Conservation (phyloP, 1,139 yeast genomes). For the Pichia sp. region DNA sequence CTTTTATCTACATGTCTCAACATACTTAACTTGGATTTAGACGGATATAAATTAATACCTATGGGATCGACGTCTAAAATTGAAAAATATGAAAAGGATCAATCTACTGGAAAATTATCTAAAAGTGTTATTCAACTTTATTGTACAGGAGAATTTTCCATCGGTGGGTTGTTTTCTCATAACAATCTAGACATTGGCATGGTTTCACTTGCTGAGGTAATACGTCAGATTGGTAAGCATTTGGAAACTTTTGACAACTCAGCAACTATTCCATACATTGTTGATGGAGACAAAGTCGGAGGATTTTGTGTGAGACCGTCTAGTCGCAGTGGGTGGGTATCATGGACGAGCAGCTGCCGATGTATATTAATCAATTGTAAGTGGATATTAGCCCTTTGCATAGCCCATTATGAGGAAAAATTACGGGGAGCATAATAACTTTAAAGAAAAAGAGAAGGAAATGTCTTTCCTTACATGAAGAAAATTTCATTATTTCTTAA, state of each 20-base stretch:
- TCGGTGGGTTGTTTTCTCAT: slow-evolving; percentile 64
- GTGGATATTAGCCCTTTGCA: slow-evolving; percentile 33
- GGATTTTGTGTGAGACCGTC: slow-evolving; percentile 70
- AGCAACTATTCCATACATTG: slow-evolving; percentile 68
- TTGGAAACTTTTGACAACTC: slow-evolving; percentile 45
- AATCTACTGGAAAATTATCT: slow-evolving; percentile 30
- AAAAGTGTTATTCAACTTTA: slow-evolving; percentile 41
- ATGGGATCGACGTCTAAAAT: slow-evolving; percentile 82
- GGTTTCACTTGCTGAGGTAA: slow-evolving; percentile 64
- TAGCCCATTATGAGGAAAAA: slow-evolving; percentile 19
- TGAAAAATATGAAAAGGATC: slow-evolving; percentile 44
- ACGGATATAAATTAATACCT: slow-evolving; percentile 64
- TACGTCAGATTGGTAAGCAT: slow-evolving; percentile 49
- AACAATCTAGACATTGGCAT: slow-evolving; percentile 69
- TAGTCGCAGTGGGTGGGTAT: slow-evolving; percentile 55
- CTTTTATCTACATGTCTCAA: slow-evolving; percentile 60
- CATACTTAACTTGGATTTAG: slow-evolving; percentile 49
- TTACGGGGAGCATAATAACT: slow-evolving; percentile 4
- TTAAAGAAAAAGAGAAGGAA: no score
- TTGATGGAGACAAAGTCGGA: slow-evolving; percentile 63
- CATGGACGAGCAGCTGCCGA: slow-evolving; percentile 90
- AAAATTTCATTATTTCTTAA: background rate
- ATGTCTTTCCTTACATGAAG: background rate
- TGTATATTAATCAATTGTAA: slow-evolving; percentile 57
- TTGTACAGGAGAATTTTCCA: slow-evolving; percentile 50